Conservation (phyloP, 208 protist species). For the Naegleria gruberi region DNA sequence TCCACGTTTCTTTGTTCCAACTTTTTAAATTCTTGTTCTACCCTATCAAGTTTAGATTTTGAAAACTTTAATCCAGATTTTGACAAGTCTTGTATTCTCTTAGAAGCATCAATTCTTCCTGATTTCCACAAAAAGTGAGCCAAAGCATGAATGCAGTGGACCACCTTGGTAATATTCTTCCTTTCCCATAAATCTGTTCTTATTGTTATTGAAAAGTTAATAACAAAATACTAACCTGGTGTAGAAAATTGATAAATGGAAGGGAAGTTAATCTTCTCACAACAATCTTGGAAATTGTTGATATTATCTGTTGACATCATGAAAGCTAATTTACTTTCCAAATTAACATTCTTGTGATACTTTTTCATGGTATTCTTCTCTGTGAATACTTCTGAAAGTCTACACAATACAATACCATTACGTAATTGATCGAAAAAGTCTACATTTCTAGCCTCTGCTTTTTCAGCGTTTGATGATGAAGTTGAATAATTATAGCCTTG, state of each 20-base stretch:
- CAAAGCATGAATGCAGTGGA: conserved; percentile 19
- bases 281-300: background rate
- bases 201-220: background rate
- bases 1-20: background rate
- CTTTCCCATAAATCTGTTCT: background rate
- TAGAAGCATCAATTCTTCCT: background rate
- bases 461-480: background rate
- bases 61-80: background rate
- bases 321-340: background rate
- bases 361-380: background rate
- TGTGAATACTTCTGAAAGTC: background rate
- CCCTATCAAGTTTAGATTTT: background rate
- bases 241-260: background rate
- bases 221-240: background rate
- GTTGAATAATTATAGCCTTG: background rate
- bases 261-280: background rate
- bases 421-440: conserved; percentile 12
- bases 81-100: conserved; percentile 3
- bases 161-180: background rate
- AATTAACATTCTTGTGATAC: background rate
- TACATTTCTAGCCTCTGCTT: background rate
- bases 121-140: background rate
- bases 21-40: background rate
- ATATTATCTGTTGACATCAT: conserved; percentile 19
- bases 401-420: background rate